Conservation (phyloP, 2,329 filamentous ascomycete species). For the Fusarium musae region DNA sequence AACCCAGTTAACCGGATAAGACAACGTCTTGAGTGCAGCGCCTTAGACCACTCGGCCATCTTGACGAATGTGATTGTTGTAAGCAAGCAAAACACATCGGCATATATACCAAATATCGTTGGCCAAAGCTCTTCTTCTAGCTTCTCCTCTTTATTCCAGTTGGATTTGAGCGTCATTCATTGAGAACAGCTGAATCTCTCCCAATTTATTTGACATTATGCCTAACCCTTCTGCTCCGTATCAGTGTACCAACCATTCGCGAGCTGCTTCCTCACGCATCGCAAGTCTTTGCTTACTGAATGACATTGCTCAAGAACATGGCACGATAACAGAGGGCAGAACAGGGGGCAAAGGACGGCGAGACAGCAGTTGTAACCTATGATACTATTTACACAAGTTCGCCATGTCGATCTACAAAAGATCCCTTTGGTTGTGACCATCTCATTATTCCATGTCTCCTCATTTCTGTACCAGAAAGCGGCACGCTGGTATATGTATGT, state of each 20-base stretch:
- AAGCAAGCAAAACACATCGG: fast-evolving
- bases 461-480: background rate
- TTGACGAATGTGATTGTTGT: background rate
- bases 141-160: background rate
- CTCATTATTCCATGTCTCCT: constrained; percentile 9
- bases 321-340: too few species aligned
- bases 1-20: background rate
- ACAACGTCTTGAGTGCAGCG: background rate
- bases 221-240: fast-evolving
- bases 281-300: background rate
- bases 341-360: too few species aligned
- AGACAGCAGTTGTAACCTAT: background rate
- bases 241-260: fast-evolving
- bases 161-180: background rate
- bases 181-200: background rate
- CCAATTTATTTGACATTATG: fast-evolving
- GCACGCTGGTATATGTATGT: constrained; percentile 21
- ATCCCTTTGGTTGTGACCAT: background rate
- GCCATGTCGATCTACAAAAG: background rate
- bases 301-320: background rate
- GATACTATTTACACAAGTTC: background rate
- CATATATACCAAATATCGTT: background rate
- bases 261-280: background rate
- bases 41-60: background rate
- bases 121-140: too few species aligned